Evolutionary conservation across 2,329 filamentous ascomycete genomes (phyloP).

Genomic region (Neopestalotiopsis clavispora): DNA sequence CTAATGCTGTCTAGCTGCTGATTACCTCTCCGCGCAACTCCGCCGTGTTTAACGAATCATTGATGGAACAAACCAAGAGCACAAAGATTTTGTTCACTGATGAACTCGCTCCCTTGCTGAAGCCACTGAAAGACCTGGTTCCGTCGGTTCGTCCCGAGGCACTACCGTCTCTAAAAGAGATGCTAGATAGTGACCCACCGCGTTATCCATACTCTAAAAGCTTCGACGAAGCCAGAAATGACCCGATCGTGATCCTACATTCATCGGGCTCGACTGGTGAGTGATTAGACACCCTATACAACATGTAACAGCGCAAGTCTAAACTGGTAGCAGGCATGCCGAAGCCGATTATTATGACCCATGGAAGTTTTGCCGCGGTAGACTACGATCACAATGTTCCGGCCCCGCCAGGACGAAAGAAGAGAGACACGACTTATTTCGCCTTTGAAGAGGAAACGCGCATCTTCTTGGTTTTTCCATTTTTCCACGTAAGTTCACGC

Average conservation of each 20-base stretch:
- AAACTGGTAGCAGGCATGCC: slow-evolving; percentile 17
- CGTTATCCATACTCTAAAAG: slow-evolving; percentile 13
- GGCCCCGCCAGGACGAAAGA: slow-evolving; percentile 17
- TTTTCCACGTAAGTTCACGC: slow-evolving; percentile 21
- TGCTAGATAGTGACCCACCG: slow-evolving; percentile 6
- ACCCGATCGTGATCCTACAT: slow-evolving; percentile 20
- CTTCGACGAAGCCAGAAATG: slow-evolving; percentile 21
- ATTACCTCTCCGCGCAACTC: slow-evolving; percentile 25
- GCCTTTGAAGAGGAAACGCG: slow-evolving; percentile 18
- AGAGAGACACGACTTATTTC: slow-evolving; percentile 19
- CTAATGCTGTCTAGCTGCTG: slow-evolving; percentile 19
- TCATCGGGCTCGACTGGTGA: slow-evolving; percentile 24
- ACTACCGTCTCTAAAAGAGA: slow-evolving; percentile 5
- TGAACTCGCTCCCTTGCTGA: slow-evolving; percentile 16
- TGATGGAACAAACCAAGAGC: slow-evolving; percentile 24
- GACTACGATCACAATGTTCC: slow-evolving; percentile 21
- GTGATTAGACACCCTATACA: not conserved
- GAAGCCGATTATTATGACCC: slow-evolving; percentile 21
- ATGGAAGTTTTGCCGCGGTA: slow-evolving; percentile 18
- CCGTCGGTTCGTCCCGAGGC: not conserved
- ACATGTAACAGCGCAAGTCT: not conserved
- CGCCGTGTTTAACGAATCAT: slow-evolving; percentile 16
- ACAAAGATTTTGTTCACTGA: slow-evolving; percentile 18
- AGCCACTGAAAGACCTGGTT: not conserved
- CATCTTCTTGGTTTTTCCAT: slow-evolving; percentile 20